A percentile compares a stretch with the other conserved stretches of the same genome.
Evolutionary conservation across 2,329 filamentous ascomycete species (phyloP).

Genomic region (Corniculantispora saksenae): DNA sequence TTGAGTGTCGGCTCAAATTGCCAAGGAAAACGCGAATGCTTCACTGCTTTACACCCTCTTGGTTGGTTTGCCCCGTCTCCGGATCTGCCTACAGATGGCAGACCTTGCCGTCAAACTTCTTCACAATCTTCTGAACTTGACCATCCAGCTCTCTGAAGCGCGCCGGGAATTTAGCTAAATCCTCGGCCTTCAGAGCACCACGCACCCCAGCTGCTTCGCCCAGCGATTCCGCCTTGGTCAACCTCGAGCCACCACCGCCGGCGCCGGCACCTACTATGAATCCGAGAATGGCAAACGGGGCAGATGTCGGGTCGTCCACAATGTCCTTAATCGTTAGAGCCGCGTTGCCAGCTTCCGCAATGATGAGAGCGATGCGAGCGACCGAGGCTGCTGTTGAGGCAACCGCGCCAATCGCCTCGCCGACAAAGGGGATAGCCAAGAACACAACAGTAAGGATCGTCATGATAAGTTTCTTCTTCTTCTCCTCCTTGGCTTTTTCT

Average conservation of each 20-base stretch:
- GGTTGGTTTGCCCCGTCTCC: no score
- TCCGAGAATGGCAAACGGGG: conserved; percentile 30
- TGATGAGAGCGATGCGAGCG: conserved; percentile 19
- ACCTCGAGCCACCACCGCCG: not conserved
- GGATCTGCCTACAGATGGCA: no score
- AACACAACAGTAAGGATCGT: conserved; percentile 46
- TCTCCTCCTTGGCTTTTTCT: conserved; percentile 23
- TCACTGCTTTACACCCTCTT: no score
- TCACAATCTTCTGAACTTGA: not conserved
- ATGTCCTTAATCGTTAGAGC: conserved; percentile 28
- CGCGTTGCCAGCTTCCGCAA: conserved; percentile 26
- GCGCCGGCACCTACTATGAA: conserved; percentile 21
- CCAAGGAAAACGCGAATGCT: no score
- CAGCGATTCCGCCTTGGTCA: not conserved
- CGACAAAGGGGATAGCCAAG: conserved; percentile 44
- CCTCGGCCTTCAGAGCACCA: not conserved
- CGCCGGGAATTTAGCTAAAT: not conserved
- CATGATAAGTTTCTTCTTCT: conserved; percentile 29
- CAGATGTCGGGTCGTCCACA: conserved; percentile 26
- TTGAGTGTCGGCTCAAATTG: no score
- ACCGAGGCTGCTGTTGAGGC: not conserved
- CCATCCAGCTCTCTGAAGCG: not conserved
- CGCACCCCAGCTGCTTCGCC: not conserved
- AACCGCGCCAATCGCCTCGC: not conserved
- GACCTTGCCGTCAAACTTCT: not conserved